Evolutionary conservation across 1,284 basidiomycete genomes (phyloP), one percentile per base, ranked within the genome.

Genomic region (Cutaneotrichosporon curvatum): DNA sequence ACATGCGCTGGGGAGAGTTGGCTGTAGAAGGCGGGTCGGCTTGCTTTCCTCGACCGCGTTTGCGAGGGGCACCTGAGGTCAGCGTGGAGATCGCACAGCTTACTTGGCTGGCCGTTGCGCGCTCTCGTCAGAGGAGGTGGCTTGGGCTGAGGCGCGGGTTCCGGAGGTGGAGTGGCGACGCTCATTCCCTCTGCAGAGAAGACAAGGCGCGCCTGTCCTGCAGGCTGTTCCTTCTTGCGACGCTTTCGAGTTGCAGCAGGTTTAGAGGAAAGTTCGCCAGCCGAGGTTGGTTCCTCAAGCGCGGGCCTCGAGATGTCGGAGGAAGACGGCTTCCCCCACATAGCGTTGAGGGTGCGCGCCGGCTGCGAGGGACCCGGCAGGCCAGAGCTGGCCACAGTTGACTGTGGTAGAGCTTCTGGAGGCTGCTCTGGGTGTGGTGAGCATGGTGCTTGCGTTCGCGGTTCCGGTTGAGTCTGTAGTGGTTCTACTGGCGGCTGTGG

Each of bases 141-240:
- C 28, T 34, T 18, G 4, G 31, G 19, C 37, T 46, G 16, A 11
- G 32, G 30, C 8, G 39, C 31, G 1, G 31, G 45, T 2, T 25
- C 34, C 35, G 37, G 40, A 0, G 44, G 41, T 0, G 52, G 48
- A 5, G 51, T 42, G 2, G 32, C 44, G 14, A 45, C 43, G 8
- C 33, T 47, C 16, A 51, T 30, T 0, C 47, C 50, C n/a, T 42
- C 21, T 6, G 39, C 47, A 18, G 41, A 28, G 21, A 51, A 48
- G 4, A 48, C 43, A 12, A 54, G 53, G 6, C 44, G 40, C 1
- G 34, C 53, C 25, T 54, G 48, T 15, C 30, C 21, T 4, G 43
- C 25, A 4, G 22, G 38, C 11, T 41, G 21, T 9, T 50, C 51
- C 37, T 54, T 54, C 38, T 45, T 50, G 23, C 41, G 32, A 16